Conservation (phyloP, 257 asterid genomes). For the Petrea volubilis region DNA sequence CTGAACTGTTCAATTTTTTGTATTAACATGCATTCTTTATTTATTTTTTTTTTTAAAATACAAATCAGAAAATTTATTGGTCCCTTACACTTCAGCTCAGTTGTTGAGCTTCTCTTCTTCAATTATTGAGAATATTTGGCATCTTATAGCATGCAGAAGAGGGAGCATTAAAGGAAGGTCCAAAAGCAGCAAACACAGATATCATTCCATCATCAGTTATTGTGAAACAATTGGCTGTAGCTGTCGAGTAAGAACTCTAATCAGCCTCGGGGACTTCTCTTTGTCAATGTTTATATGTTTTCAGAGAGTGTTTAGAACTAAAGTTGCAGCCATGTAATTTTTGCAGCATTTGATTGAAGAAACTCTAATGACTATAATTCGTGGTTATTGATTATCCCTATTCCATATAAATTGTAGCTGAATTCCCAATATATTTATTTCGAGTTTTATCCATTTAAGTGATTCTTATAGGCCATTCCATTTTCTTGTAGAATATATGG, state of each 20-base stretch:
- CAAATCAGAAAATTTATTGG: neutral
- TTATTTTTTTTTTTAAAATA: no score
- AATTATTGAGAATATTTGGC: slow-evolving; percentile 19
- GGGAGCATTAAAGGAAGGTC: slow-evolving; percentile 44
- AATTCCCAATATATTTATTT: slow-evolving; percentile 11
- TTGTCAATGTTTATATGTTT: slow-evolving; percentile 3
- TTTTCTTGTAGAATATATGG: slow-evolving; percentile 3
- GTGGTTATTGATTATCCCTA: neutral
- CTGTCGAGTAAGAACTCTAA: slow-evolving; percentile 70
- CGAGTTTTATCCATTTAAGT: slow-evolving; percentile 17
- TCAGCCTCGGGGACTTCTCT: slow-evolving; percentile 15
- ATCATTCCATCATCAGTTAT: slow-evolving; percentile 68
- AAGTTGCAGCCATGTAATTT: slow-evolving; percentile 4
- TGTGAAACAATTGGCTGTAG: slow-evolving; percentile 86
- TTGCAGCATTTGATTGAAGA: slow-evolving; percentile 4
- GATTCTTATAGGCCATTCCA: slow-evolving; percentile 1
- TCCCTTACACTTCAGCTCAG: slow-evolving; percentile 20
- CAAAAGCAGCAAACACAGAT: slow-evolving; percentile 46
- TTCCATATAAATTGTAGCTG: slow-evolving; percentile 12
- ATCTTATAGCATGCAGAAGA: slow-evolving; percentile 60
- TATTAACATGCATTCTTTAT: no score
- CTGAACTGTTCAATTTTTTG: slow-evolving; percentile 24
- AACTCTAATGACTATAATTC: slow-evolving; percentile 8
- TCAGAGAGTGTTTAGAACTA: slow-evolving; percentile 1
- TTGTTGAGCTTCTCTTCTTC: slow-evolving; percentile 22